Base-by-base conservation (phyloP, 2,329 filamentous ascomycete genomes). In the Microdochium paspali region DNA sequence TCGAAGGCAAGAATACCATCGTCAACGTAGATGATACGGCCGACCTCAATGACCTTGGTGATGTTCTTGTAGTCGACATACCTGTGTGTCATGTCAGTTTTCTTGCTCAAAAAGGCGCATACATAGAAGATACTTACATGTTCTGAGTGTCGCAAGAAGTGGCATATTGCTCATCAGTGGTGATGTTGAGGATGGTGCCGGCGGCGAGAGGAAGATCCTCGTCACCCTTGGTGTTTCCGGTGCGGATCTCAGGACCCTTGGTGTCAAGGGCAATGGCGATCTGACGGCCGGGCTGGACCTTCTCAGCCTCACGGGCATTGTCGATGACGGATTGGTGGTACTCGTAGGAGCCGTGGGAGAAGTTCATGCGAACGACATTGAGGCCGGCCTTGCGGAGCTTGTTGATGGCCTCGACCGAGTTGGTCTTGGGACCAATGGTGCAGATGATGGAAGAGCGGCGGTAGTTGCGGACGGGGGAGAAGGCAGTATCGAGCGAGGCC, bases 31-130 rank as follows among this genome's bases (percentile, higher is more conserved):
- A 98, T 94, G 69, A 86, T 84, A 62, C 93, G 90, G 63, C 91
- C 93, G 50, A 80, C 76, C 66, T 87, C 71, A 64, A 98, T 97
- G 60, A 98, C 93, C 76, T 94, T 95, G 72, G 91, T 96, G 72
- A 98, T 97, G 79, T 98, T 98, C 84, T 95, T 94, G 80, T 98
- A 97, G 77, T 97, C 91, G 63, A 97, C 86, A 64, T 90, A 96
- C 84, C 87, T 91, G 53, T 28, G 7, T 15, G 21, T 44, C 21
- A 42, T 32, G 47, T 56, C 51, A 56, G 48, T 26, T 23, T 5
- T 28, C 23, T 3, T 25, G 9, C 13, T 18, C 28, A 28, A 13
- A 18, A 21, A 40, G 24, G 15, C 47, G 24, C 42, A 23, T 13
- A 23, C 0, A 20, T 12, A 24, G 6, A 21, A 21, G 15, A 45